phyloP scores from a whole-genome alignment of 306 rosid genomes.

The Vigna unguiculata region DNA sequence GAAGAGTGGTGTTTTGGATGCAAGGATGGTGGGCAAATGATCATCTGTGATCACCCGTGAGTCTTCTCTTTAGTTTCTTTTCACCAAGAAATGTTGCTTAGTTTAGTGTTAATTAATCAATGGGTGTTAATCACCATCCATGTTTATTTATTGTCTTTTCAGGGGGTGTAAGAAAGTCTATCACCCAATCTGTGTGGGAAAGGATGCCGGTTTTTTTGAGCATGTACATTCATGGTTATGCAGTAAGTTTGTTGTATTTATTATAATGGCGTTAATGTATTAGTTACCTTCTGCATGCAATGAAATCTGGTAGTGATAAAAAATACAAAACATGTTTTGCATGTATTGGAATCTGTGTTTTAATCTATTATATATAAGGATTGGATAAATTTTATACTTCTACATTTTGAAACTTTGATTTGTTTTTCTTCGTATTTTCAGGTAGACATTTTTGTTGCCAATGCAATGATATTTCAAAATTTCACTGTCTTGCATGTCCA shows the following conservation, averaged over 20 bases:
- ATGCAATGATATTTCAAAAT: slow-evolving; percentile 54
- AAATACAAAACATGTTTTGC: background rate
- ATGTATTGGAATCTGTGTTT: background rate
- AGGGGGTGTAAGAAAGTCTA: slow-evolving; percentile 74
- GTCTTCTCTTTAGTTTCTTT: background rate
- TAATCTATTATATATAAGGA: background rate
- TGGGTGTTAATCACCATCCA: background rate
- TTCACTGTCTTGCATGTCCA: slow-evolving; percentile 71
- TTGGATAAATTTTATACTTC: background rate
- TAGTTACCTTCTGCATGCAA: slow-evolving; percentile 13
- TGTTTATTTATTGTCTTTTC: slow-evolving; percentile 7
- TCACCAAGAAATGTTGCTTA: background rate
- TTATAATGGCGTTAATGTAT: background rate
- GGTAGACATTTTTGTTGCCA: slow-evolving; percentile 65
- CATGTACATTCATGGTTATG: slow-evolving; percentile 57
- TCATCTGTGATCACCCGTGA: slow-evolving; percentile 51
- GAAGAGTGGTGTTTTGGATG: slow-evolving; percentile 57
- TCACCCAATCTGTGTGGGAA: slow-evolving; percentile 58
- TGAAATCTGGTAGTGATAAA: background rate
- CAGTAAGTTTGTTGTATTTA: slow-evolving; percentile 53
- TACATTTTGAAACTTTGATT: background rate
- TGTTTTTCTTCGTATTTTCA: slow-evolving; percentile 39
- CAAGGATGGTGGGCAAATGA: slow-evolving; percentile 57
- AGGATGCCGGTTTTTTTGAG: slow-evolving; percentile 33
- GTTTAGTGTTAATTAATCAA: background rate